Evolutionary conservation across 106 monocot species (phyloP), one percentile per base, ranked within the genome.

Genomic region (Dioscorea dumetorum): DNA sequence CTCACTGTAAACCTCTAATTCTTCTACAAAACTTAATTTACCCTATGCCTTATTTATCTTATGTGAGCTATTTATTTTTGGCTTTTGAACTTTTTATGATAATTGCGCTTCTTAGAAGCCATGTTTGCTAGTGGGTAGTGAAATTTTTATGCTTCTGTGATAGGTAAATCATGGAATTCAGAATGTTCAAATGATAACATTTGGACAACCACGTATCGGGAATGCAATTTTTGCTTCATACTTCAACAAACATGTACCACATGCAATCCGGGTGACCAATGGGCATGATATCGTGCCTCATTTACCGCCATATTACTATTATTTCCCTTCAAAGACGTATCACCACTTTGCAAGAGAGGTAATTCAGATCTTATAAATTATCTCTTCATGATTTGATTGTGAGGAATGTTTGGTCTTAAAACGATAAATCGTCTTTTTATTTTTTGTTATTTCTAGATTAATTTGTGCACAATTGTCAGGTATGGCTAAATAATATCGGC

Each of bases 261-360:
- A 76, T 33, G 63, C 91, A 61, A 24, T 91, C 60, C 72, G 95
- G 49, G 78, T 97, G 52, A 84, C 88, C 13, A 77, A 91, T 75
- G 73, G 28, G 13, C 88, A 82, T 71, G 95, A 97, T 75, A 84
- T 91, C 20, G 95, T 97, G 64, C 91, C 91, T 15, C 91, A 97
- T 82, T 67, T 97, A 62, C 95, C 91, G 24, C 95, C 95, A 22
- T 97, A 91, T 62, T 91, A 84, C 20, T 67, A 65, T 61, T 76
- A 82, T 65, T 97, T 97, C 53, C 82, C 91, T 5, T 77, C 81
- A 49, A 97, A 91, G 69, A 91, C 91, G n/a, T 97, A 97, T 69
- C 95, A 92, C 77, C 97, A 97, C 64, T 89, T 97, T 64, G 73
- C 95, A 19, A 83, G 84, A 66, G 95, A 97, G 91, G 95, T 97